A percentile compares a stretch with the other conserved stretches of the same genome.
These are phyloP conservation scores for Cornus controversa DNA, from an alignment of 148 eudicot species.

Conservation along the genomic window DNA sequence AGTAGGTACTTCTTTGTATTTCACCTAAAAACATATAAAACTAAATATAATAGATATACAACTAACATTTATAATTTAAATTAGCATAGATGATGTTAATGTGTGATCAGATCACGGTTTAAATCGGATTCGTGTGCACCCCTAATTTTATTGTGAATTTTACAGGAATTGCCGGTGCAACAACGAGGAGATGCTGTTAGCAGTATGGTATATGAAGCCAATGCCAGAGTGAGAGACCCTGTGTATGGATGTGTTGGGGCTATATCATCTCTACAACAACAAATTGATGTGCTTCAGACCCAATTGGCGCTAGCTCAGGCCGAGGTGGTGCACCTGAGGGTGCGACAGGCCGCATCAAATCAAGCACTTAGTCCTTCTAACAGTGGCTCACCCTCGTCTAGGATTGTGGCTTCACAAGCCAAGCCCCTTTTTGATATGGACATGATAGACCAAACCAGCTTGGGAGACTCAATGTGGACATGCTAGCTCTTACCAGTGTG, in stretches of 20 bases:
- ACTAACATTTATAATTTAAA: no score
- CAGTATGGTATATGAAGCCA: slow-evolving; percentile 20
- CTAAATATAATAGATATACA: no score
- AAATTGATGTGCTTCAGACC: slow-evolving; percentile 3
- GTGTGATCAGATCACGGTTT: no score
- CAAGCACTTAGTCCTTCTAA: neutral
- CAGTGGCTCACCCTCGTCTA: neutral
- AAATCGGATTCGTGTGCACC: no score
- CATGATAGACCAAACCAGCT: neutral
- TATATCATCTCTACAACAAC: slow-evolving; percentile 15
- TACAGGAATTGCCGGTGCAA: slow-evolving; percentile 5
- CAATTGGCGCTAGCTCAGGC: slow-evolving; percentile 7
- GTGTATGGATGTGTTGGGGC: slow-evolving; percentile 21
- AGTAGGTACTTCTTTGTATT: no score
- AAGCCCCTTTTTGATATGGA: neutral
- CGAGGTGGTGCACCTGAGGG: slow-evolving; percentile 9
- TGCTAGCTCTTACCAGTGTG: no score
- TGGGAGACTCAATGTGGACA: neutral
- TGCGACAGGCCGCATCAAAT: neutral
- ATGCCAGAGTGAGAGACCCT: slow-evolving; percentile 10
- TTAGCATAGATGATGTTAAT: no score
- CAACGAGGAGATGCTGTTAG: slow-evolving; percentile 20
- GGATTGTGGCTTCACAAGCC: neutral
- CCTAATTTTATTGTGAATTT: no score
- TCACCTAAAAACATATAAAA: no score